These are phyloP conservation scores for Penicillium sp. DNA, from an alignment of 2,329 filamentous ascomycete species.

Conservation along the genomic window DNA sequence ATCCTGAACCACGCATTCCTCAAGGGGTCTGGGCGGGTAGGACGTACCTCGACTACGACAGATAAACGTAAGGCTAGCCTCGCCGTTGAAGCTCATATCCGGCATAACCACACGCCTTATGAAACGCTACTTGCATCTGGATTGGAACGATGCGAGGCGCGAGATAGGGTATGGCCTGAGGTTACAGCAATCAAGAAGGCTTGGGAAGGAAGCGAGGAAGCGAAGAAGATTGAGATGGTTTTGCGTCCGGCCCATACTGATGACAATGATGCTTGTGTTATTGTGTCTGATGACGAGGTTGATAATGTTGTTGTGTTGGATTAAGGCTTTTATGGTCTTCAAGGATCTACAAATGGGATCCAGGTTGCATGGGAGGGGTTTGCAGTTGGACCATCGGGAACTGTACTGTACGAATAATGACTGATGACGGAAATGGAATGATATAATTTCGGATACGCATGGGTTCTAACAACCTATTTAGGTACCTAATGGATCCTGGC, in stretches of 20 bases:
- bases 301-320: not conserved
- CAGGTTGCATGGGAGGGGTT: not conserved
- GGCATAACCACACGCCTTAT: constrained; percentile 44
- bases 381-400: too few relatives aligned
- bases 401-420: too few relatives aligned
- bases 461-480: too few relatives aligned
- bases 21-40: constrained; percentile 44
- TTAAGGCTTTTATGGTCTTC: not conserved
- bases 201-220: constrained; percentile 29
- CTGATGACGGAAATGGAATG: too few relatives aligned
- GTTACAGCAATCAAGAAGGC: constrained; percentile 30
- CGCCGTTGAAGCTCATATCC: constrained; percentile 46
- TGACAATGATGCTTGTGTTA: not conserved
- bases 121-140: constrained; percentile 35
- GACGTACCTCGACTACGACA: constrained; percentile 31
- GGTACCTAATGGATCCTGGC: too few relatives aligned
- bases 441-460: too few relatives aligned
- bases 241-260: not conserved
- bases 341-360: not conserved
- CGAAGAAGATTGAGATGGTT: not conserved
- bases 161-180: constrained; percentile 31
- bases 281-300: too few relatives aligned
- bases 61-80: constrained; percentile 38
- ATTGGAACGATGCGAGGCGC: constrained; percentile 27
- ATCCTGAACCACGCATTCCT: constrained; percentile 42